Conservation (phyloP, 345 rosid species). For the Melaleuca quinquenervia region DNA sequence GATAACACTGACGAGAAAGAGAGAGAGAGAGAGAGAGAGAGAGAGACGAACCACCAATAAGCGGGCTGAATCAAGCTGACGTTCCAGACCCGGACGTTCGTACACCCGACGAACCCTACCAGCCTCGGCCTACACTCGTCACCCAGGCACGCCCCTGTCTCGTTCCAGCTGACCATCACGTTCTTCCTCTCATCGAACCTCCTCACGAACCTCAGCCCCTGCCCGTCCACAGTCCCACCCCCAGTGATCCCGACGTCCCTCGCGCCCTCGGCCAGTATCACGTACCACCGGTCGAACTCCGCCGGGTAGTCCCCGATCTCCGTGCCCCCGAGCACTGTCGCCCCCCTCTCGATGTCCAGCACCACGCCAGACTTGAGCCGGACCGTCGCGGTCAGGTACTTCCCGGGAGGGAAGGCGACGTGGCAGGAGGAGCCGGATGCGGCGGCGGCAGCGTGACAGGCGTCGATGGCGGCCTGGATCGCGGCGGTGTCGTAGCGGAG, state of each 20-base stretch:
- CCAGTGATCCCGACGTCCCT: slow-evolving; percentile 82
- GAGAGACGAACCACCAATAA: slow-evolving; percentile 73
- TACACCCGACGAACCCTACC: slow-evolving; percentile 66
- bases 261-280: slow-evolving; percentile 66
- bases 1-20: background rate
- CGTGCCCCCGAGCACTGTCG: slow-evolving; percentile 63
- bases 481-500: slow-evolving; percentile 53
- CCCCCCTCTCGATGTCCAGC: slow-evolving; percentile 50
- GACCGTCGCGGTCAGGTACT: slow-evolving; percentile 69
- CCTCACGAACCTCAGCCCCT: slow-evolving; percentile 62
- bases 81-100: slow-evolving; percentile 58
- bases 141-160: slow-evolving; percentile 71
- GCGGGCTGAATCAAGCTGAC: slow-evolving; percentile 61
- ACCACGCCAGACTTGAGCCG: slow-evolving; percentile 51
- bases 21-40: background rate
- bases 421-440: slow-evolving; percentile 27
- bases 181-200: slow-evolving; percentile 58
- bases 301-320: slow-evolving; percentile 51
- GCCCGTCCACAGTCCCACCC: slow-evolving; percentile 81
- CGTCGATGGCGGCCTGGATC: slow-evolving; percentile 68
- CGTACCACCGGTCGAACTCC: slow-evolving; percentile 58
- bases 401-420: slow-evolving; percentile 66
- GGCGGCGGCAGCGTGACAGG: slow-evolving; percentile 27
- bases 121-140: slow-evolving; percentile 83
- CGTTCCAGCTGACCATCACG: slow-evolving; percentile 94